Evolutionary conservation across 495 filamentous ascomycete genomes (phyloP).

Genomic region (Tuber umbilicatum): DNA sequence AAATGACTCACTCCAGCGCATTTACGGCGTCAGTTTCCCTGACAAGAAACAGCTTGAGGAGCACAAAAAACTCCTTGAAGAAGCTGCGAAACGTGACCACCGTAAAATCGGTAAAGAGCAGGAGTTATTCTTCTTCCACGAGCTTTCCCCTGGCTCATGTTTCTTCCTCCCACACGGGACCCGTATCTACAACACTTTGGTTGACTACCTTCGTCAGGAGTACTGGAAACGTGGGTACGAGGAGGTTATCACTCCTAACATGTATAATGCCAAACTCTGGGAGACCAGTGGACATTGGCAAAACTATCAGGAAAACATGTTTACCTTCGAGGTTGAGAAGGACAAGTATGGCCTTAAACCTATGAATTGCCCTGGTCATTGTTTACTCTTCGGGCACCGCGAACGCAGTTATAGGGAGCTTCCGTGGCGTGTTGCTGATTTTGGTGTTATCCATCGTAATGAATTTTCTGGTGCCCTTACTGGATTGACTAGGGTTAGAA

Average conservation of each 20-base stretch:
- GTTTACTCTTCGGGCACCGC: slow-evolving; percentile 66
- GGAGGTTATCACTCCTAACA: slow-evolving; percentile 92
- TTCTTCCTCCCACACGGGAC: slow-evolving; percentile 92
- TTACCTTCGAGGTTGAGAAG: slow-evolving; percentile 84
- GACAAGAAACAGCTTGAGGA: slow-evolving; percentile 90
- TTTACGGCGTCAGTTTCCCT: slow-evolving; percentile 93
- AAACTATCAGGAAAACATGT: slow-evolving; percentile 97
- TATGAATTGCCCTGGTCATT: slow-evolving; percentile 96
- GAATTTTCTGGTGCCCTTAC: slow-evolving; percentile 87
- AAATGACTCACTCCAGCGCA: slow-evolving; percentile 90
- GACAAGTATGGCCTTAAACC: slow-evolving; percentile 81
- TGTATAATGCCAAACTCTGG: slow-evolving; percentile 88
- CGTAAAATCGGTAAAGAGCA: slow-evolving; percentile 85
- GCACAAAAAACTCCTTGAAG: slow-evolving; percentile 86
- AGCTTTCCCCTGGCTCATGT: slow-evolving; percentile 80
- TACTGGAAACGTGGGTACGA: slow-evolving; percentile 93
- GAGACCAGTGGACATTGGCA: slow-evolving; percentile 91
- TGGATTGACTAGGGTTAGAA: slow-evolving; percentile 81
- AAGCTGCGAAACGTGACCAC: slow-evolving; percentile 93
- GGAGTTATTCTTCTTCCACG: slow-evolving; percentile 94
- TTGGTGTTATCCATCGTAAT: slow-evolving; percentile 89
- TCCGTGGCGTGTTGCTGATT: slow-evolving; percentile 85
- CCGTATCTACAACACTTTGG: slow-evolving; percentile 82
- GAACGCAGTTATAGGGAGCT: slow-evolving; percentile 81
- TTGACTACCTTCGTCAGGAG: slow-evolving; percentile 69